Evolutionary conservation across 805 yeast species (phyloP), one percentile per base, ranked within the genome.

Genomic region (Ogataea nonfermentans): DNA sequence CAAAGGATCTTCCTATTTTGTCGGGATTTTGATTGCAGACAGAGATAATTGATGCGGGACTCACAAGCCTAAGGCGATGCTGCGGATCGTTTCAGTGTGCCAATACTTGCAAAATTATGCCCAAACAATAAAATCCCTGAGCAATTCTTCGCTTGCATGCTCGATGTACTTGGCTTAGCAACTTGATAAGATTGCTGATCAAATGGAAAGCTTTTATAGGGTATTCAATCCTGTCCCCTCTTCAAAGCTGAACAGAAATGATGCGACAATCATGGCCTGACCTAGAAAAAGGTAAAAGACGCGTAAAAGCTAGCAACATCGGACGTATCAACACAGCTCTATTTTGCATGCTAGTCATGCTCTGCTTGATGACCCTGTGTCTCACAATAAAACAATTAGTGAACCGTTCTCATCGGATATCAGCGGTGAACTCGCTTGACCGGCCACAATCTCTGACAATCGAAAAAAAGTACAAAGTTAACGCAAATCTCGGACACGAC

Each of bases 281-380:
- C 35, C 29, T 37, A 7, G 40, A 37, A 20, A 37, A 31, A 9
- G 30, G 35, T 8, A 13, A 19, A n/a, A 26, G 19, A n/a, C n/a
- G 9, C 11, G 15, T 28, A 10, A 17, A 14, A 7, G 11, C n/a
- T 8, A 26, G 29, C 24, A 37, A 27, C 15, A 15, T 37, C 4
- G 16, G 10, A 11, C 9, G 20, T 6, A 8, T 37, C 10, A 32
- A 27, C 27, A 25, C 24, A 14, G 24, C 32, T 3, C 32, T 37
- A 4, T 5, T 31, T 13, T 37, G 20, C 24, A 16, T 32, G 16
- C 24, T 37, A 3, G 28, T 32, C 4, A 3, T 20, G 10, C 32
- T 37, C 8, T 37, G 41, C 19, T n/a, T 29, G 3, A 6, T 25
- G 7, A 30, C 40, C 3, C 16, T 28, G 3, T 11, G 27, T 15